Evolutionary conservation across 2,329 filamentous ascomycete species (phyloP).

Genomic region (Aspergillus spinulosporus): DNA sequence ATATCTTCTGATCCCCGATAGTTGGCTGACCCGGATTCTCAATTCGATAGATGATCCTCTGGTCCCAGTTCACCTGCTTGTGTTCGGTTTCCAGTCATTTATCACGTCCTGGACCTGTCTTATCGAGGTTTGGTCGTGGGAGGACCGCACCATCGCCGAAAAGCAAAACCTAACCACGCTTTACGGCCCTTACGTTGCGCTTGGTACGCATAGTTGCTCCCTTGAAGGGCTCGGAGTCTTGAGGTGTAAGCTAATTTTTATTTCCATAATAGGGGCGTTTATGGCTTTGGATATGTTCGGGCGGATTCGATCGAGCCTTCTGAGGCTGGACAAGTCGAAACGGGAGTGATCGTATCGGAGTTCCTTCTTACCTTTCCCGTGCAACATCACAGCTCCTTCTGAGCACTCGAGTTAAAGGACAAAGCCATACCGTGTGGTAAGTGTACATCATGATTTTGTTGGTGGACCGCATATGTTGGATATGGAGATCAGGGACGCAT

Average conservation of each 20-base stretch:
- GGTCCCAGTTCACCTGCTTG: constrained; percentile 60
- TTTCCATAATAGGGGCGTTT: constrained; percentile 31
- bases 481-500: too few species aligned
- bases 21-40: not conserved
- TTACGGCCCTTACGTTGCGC: constrained; percentile 58
- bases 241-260: constrained; percentile 6
- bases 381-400: not conserved
- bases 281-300: constrained; percentile 43
- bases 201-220: constrained; percentile 49
- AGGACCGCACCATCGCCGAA: constrained; percentile 44
- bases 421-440: not conserved
- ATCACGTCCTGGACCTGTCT: constrained; percentile 65
- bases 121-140: constrained; percentile 61
- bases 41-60: constrained; percentile 53
- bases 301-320: constrained; percentile 31
- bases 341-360: constrained; percentile 22
- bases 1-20: not conserved
- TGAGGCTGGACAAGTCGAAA: constrained; percentile 29
- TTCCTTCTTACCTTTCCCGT: not conserved
- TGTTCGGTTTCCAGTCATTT: constrained; percentile 60
- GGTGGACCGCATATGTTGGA: too few species aligned
- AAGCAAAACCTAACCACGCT: constrained; percentile 54
- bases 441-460: too few species aligned
- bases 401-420: not conserved
- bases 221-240: not conserved